These are phyloP conservation scores for Populus nigra DNA, from an alignment of 345 rosid species.

Conservation along the genomic window DNA sequence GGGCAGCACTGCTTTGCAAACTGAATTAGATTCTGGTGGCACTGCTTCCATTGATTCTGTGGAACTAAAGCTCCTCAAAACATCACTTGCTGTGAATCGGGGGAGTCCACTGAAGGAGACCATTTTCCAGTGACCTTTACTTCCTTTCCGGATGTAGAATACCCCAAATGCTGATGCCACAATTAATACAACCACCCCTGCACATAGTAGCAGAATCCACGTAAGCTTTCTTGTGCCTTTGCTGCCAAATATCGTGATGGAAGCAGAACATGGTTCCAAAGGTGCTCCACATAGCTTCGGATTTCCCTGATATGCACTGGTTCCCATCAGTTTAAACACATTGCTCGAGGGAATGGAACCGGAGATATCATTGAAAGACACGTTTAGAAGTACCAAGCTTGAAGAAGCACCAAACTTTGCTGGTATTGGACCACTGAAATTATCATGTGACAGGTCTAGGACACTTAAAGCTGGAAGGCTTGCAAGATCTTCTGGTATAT, in stretches of 20 bases:
- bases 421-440: slow-evolving; percentile 63
- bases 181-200: slow-evolving; percentile 37
- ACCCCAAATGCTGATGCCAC: slow-evolving; percentile 48
- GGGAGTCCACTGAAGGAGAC: slow-evolving; percentile 69
- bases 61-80: slow-evolving; percentile 62
- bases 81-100: slow-evolving; percentile 66
- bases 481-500: slow-evolving; percentile 52
- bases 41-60: slow-evolving; percentile 41
- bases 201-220: slow-evolving; percentile 56
- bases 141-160: slow-evolving; percentile 47
- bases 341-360: slow-evolving; percentile 66
- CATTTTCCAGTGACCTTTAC: slow-evolving; percentile 75
- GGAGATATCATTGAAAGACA: slow-evolving; percentile 59
- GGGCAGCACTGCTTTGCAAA: slow-evolving; percentile 69
- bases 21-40: slow-evolving; percentile 38
- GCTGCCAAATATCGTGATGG: slow-evolving; percentile 39
- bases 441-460: slow-evolving; percentile 64
- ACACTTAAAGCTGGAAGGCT: slow-evolving; percentile 48
- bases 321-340: slow-evolving; percentile 54
- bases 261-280: slow-evolving; percentile 50
- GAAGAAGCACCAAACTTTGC: slow-evolving; percentile 46
- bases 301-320: slow-evolving; percentile 64
- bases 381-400: slow-evolving; percentile 46
- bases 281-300: slow-evolving; percentile 76
- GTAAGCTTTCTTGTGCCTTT: slow-evolving; percentile 54